Evolutionary conservation across 1,284 basidiomycete species (phyloP).

Genomic region (Ustilago hordei): DNA sequence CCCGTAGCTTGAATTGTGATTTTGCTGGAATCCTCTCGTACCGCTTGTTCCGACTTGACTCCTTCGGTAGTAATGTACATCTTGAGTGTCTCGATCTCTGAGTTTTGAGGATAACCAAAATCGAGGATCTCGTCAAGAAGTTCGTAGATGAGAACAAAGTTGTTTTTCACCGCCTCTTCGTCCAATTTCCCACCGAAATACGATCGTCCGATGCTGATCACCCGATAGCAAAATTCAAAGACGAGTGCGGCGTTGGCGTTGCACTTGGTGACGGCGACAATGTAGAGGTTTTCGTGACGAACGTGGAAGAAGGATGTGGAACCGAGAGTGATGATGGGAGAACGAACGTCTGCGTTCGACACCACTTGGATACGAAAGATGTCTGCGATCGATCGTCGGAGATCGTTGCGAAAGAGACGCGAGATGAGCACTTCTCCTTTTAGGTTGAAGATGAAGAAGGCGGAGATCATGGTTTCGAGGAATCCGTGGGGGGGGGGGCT

Average conservation of each 20-base stretch:
- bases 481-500: background rate
- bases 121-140: slow-evolving; percentile 82
- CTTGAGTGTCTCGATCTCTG: slow-evolving; percentile 96
- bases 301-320: slow-evolving; percentile 98
- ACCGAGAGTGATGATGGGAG: slow-evolving; percentile 96
- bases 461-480: slow-evolving; percentile 72
- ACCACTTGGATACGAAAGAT: slow-evolving; percentile 83
- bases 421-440: slow-evolving; percentile 81
- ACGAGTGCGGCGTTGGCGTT: slow-evolving; percentile 98
- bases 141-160: slow-evolving; percentile 76
- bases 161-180: slow-evolving; percentile 95
- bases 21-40: slow-evolving; percentile 90
- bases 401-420: slow-evolving; percentile 63
- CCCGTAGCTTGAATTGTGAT: slow-evolving; percentile 97
- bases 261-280: slow-evolving; percentile 95
- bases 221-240: slow-evolving; percentile 96
- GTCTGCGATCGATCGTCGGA: slow-evolving; percentile 65
- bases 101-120: slow-evolving; percentile 99
- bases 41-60: slow-evolving; percentile 82
- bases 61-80: slow-evolving; percentile 98
- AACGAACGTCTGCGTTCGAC: slow-evolving; percentile 93
- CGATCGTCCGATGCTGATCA: slow-evolving; percentile 89
- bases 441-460: slow-evolving; percentile 97
- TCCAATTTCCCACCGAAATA: slow-evolving; percentile 99
- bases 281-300: slow-evolving; percentile 90